Percentiles rank a stretch among this genome's conserved stretches.
Evolutionary conservation across 768 basidiomycete species (phyloP).

Genomic region (Hydnum rufescens): DNA sequence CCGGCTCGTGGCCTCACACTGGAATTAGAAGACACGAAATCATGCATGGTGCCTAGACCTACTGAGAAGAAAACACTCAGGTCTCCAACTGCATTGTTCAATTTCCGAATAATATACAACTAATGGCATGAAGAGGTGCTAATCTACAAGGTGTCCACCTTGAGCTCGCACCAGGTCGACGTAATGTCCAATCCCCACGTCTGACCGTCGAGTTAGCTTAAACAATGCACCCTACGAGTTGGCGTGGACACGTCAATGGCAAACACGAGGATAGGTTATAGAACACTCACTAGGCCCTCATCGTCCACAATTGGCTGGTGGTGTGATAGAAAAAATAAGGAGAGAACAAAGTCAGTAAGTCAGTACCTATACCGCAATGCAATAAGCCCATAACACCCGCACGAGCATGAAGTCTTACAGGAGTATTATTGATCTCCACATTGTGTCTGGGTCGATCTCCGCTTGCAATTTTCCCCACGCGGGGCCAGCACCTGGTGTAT

Average conservation of each 20-base stretch:
- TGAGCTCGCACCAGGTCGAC: neutral
- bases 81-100: no score
- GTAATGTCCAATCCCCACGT: neutral
- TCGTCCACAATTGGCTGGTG: neutral
- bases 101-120: no score
- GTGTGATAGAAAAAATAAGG: neutral
- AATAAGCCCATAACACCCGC: no score
- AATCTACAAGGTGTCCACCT: no score
- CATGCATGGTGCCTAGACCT: no score
- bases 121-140: no score
- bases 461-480: neutral
- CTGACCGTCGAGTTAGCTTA: neutral
- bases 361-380: no score
- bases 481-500: neutral
- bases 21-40: no score
- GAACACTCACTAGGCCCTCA: neutral
- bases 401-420: neutral
- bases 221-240: neutral
- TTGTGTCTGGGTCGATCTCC: neutral
- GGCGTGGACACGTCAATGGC: neutral
- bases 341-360: neutral
- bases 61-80: no score
- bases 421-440: neutral
- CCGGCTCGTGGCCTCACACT: no score
- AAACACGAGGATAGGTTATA: neutral